phyloP scores from a whole-genome alignment of 768 basidiomycete species.

The Boletus vermiculosoides region DNA sequence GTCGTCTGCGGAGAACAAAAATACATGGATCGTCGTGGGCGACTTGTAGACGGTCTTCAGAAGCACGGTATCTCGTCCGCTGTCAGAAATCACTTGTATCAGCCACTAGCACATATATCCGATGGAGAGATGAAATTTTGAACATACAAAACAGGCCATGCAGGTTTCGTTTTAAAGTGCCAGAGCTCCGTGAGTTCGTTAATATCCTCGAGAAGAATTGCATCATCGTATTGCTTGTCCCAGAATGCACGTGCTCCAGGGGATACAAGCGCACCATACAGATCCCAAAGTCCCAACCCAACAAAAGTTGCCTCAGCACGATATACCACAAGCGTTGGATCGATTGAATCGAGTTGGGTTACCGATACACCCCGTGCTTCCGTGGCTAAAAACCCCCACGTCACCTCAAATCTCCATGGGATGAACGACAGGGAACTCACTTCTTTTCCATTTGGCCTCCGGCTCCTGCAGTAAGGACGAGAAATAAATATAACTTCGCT shows the following conservation, averaged over 20 bases:
- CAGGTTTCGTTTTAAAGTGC: conserved; percentile 88
- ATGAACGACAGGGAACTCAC: conserved; percentile 43
- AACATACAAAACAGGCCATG: conserved; percentile 90
- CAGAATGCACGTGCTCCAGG: conserved; percentile 80
- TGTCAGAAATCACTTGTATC: conserved; percentile 31
- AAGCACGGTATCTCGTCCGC: conserved; percentile 86
- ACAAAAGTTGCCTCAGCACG: conserved; percentile 97
- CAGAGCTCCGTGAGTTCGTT: conserved; percentile 90
- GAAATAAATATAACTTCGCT: conserved; percentile 96
- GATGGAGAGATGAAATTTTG: conserved; percentile 11
- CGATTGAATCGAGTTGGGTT: conserved; percentile 94
- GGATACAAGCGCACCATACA: conserved; percentile 83
- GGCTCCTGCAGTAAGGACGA: conserved; percentile 96
- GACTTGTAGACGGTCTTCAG: conserved; percentile 98
- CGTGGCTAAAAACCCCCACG: conserved; percentile 48
- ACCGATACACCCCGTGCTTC: conserved; percentile 91
- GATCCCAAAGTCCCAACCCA: conserved; percentile 92
- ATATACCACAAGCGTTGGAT: conserved; percentile 94
- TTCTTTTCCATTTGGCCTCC: conserved; percentile 94
- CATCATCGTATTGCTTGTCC: conserved; percentile 91
- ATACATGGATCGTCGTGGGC: conserved; percentile 90
- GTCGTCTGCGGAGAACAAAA: conserved; percentile 92
- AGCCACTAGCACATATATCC: not conserved
- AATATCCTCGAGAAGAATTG: conserved; percentile 81
- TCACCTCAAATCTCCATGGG: not conserved